Percentiles rank a stretch among this genome's conserved stretches.
Evolutionary conservation across 805 yeast species (phyloP).

Genomic region (Starmerella sp.): DNA sequence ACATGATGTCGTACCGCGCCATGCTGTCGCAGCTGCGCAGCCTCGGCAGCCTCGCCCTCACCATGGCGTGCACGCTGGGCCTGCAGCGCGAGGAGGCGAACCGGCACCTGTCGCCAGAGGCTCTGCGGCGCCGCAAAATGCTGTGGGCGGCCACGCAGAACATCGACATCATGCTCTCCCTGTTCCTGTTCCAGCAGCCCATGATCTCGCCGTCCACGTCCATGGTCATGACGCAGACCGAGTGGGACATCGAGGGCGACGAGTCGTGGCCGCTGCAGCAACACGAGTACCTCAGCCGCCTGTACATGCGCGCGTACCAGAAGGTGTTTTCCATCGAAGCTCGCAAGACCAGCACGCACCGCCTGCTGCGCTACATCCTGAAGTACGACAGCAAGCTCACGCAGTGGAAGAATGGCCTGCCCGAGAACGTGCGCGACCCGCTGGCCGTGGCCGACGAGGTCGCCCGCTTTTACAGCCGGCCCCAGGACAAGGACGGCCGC

Average conservation of each 20-base stretch:
- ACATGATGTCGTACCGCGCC: conserved; percentile 12
- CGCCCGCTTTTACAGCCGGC: background rate
- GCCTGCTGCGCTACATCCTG: conserved; percentile 12
- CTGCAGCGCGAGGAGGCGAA: conserved; percentile 41
- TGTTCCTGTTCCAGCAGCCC: conserved; percentile 42
- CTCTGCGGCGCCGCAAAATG: conserved; percentile 31
- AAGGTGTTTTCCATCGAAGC: conserved; percentile 18
- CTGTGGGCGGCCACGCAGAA: conserved; percentile 43
- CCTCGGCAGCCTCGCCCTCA: conserved; percentile 37
- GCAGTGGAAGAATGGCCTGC: conserved; percentile 17
- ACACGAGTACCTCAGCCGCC: conserved; percentile 3
- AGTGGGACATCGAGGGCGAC: conserved; percentile 1
- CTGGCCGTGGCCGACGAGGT: background rate
- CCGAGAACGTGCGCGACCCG: background rate
- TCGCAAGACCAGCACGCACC: conserved; percentile 7
- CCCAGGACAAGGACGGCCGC: background rate
- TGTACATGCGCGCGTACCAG: conserved; percentile 15
- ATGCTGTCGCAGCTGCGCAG: conserved; percentile 26
- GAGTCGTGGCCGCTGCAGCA: conserved; percentile 2
- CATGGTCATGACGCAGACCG: conserved; percentile 25
- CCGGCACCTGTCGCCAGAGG: conserved; percentile 30
- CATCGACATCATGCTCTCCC: conserved; percentile 37
- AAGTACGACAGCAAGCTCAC: conserved; percentile 13
- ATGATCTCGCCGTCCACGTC: conserved; percentile 26
- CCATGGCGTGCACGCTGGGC: conserved; percentile 49